Conservation (phyloP, 176 grass and related monocot species). For the Metroxylon sagu region DNA sequence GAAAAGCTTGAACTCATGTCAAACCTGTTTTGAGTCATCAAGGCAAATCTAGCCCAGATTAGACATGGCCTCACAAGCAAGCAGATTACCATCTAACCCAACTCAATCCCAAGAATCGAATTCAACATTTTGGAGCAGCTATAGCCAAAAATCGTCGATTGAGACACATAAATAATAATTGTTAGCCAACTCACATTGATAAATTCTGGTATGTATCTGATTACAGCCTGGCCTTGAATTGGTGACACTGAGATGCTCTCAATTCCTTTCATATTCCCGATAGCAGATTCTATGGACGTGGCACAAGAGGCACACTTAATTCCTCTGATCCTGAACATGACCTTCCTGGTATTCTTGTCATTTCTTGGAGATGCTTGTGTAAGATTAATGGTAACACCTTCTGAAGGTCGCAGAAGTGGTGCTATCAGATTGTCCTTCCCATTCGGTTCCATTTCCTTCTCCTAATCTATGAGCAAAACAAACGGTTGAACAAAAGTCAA, state of each 20-base stretch:
- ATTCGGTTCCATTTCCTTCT: slow-evolving; percentile 20
- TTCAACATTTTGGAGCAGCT: no score
- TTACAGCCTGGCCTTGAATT: slow-evolving; percentile 57
- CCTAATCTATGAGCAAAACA: not conserved
- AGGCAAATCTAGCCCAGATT: no score
- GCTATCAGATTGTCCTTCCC: slow-evolving; percentile 36
- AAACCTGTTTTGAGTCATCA: no score
- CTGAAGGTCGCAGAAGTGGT: slow-evolving; percentile 35
- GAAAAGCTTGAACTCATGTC: no score
- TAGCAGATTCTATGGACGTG: slow-evolving; percentile 58
- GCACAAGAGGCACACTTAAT: slow-evolving; percentile 77
- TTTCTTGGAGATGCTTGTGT: not conserved
- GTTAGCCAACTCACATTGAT: slow-evolving; percentile 51
- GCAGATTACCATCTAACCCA: no score
- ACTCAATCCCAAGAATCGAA: no score
- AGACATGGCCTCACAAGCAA: no score
- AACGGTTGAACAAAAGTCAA: no score
- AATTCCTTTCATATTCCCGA: slow-evolving; percentile 57
- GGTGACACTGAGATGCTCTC: slow-evolving; percentile 68
- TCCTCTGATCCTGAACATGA: slow-evolving; percentile 52
- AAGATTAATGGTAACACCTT: slow-evolving; percentile 17
- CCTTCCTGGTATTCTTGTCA: slow-evolving; percentile 44
- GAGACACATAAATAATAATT: no score
- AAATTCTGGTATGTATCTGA: slow-evolving; percentile 56
- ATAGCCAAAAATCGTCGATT: no score